Evolutionary conservation across 2,329 filamentous ascomycete genomes (phyloP).

Genomic region (Xylaria sp.): DNA sequence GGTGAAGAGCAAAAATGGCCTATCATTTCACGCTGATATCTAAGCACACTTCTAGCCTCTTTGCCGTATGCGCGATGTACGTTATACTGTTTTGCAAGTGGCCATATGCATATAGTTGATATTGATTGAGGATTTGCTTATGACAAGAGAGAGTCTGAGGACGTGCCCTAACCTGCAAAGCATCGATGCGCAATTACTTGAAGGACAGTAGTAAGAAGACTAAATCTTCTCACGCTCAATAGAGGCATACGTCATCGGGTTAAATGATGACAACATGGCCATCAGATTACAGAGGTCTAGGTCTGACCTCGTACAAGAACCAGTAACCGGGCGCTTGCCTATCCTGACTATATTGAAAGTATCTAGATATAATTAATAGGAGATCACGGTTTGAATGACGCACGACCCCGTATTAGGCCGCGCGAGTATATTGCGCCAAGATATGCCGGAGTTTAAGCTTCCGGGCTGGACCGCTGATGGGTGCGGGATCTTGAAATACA

Average conservation of each 20-base stretch:
- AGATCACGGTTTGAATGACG: neutral
- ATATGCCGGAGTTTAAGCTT: slow-evolving; percentile 7
- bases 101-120: neutral
- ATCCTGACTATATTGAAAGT: slow-evolving; percentile 1
- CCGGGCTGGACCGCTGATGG: slow-evolving; percentile 7
- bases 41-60: neutral
- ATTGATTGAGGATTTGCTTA: neutral
- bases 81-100: neutral
- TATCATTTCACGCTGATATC: neutral
- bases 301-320: neutral
- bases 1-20: neutral
- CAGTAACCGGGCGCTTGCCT: slow-evolving; percentile 16
- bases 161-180: neutral
- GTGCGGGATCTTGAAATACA: slow-evolving; percentile 13
- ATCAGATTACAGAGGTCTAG: neutral
- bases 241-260: neutral
- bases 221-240: neutral
- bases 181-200: neutral
- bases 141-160: neutral
- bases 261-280: slow-evolving; percentile 11
- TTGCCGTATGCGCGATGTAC: neutral
- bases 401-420: neutral
- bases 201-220: neutral
- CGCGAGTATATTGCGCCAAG: slow-evolving; percentile 24
- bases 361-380: neutral